These are phyloP conservation scores for Huntiella abstrusa DNA, from an alignment of 2,329 filamentous ascomycete genomes.

Conservation along the genomic window DNA sequence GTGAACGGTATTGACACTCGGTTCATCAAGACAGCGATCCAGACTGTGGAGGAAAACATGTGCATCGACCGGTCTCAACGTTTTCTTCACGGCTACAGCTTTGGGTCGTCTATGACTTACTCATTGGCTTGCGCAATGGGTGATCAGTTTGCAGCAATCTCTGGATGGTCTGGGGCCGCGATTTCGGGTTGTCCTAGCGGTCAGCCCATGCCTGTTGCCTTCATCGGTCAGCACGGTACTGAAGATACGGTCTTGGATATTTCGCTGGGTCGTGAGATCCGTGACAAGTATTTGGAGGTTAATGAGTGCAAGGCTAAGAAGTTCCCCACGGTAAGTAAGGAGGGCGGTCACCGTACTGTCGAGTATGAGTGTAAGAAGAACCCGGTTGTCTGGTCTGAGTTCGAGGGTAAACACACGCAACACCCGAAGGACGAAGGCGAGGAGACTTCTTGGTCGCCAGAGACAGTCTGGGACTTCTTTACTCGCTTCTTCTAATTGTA, in stretches of 20 bases:
- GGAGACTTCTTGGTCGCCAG: background rate
- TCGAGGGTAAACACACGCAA: constrained; percentile 11
- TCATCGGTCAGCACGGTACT: constrained; percentile 21
- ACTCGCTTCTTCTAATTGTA: constrained; percentile 8
- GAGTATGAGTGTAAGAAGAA: constrained; percentile 15
- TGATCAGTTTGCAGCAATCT: constrained; percentile 20
- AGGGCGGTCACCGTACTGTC: constrained; percentile 15
- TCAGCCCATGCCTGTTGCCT: constrained; percentile 18
- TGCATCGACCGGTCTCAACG: constrained; percentile 24
- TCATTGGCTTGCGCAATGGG: constrained; percentile 23
- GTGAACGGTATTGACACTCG: constrained; percentile 21
- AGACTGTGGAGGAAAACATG: constrained; percentile 20
- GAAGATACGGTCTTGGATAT: constrained; percentile 20
- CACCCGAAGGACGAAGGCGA: constrained; percentile 4
- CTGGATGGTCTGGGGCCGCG: constrained; percentile 16
- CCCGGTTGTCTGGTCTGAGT: constrained; percentile 18
- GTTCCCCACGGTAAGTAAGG: constrained; percentile 13
- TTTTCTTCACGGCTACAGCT: constrained; percentile 26
- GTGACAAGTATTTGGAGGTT: constrained; percentile 19
- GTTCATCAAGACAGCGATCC: constrained; percentile 22
- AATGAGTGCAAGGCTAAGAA: constrained; percentile 19
- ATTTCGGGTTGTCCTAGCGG: constrained; percentile 19
- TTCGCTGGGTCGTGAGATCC: constrained; percentile 16
- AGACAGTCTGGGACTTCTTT: constrained; percentile 12
- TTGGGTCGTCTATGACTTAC: constrained; percentile 24